Evolutionary conservation across 2,329 filamentous ascomycete species (phyloP).

Genomic region (Lecanicillium sp.): DNA sequence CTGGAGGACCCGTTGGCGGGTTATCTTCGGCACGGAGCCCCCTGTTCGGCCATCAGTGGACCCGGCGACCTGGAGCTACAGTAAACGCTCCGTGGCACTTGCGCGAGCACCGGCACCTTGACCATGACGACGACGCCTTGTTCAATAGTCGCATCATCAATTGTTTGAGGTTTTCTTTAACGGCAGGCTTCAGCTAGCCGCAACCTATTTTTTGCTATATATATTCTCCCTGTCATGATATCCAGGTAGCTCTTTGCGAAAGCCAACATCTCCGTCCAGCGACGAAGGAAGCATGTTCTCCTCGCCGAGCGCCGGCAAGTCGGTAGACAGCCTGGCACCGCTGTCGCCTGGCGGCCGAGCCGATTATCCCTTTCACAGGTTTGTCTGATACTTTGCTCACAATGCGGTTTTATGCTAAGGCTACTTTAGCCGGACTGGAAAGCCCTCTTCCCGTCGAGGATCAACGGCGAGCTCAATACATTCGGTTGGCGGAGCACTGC

Average conservation of each 20-base stretch:
- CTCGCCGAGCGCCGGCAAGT: slow-evolving; percentile 52
- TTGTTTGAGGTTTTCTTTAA: slow-evolving; percentile 2
- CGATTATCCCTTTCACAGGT: slow-evolving; percentile 57
- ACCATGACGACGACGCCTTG: slow-evolving; percentile 8
- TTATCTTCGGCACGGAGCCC: no score
- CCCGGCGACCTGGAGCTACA: no score
- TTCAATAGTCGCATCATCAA: neutral
- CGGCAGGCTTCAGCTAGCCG: neutral
- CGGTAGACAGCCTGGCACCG: slow-evolving; percentile 56
- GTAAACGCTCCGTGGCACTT: no score
- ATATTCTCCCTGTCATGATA: slow-evolving; percentile 36
- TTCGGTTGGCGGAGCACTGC: slow-evolving; percentile 78
- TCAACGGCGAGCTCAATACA: slow-evolving; percentile 84
- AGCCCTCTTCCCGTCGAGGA: slow-evolving; percentile 52
- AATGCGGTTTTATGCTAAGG: neutral
- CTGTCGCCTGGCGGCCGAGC: slow-evolving; percentile 40
- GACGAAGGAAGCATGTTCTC: slow-evolving; percentile 45
- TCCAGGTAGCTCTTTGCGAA: slow-evolving; percentile 32
- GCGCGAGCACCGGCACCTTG: neutral
- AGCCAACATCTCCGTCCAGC: slow-evolving; percentile 9
- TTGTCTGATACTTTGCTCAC: slow-evolving; percentile 7
- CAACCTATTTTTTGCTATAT: neutral
- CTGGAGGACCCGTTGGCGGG: no score
- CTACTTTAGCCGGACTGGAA: neutral
- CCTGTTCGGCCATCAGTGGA: no score